Conservation (phyloP, 2,329 filamentous ascomycete species). For the Alternaria sp. region DNA sequence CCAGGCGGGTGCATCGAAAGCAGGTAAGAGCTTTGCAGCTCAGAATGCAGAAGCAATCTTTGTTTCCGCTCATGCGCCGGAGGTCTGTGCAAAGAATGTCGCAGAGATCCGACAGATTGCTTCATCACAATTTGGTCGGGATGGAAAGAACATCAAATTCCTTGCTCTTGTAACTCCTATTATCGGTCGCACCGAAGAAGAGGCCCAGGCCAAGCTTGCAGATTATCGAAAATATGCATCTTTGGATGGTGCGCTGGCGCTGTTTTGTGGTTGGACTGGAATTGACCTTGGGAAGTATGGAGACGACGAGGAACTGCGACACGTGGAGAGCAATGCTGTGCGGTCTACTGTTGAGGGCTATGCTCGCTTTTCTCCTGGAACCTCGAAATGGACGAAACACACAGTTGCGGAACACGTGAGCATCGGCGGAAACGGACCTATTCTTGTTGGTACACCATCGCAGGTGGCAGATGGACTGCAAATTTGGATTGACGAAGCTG, state of each 20-base stretch:
- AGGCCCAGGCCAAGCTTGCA: constrained; percentile 69
- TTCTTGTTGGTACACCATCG: constrained; percentile 69
- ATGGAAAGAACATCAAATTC: constrained; percentile 70
- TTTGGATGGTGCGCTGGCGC: constrained; percentile 71
- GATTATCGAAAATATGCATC: constrained; percentile 69
- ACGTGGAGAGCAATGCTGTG: constrained; percentile 69
- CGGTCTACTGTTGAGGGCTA: constrained; percentile 65
- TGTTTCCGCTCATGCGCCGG: constrained; percentile 70
- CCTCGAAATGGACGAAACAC: constrained; percentile 75
- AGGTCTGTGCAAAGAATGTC: constrained; percentile 68
- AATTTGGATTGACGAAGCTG: constrained; percentile 71
- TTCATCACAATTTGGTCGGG: constrained; percentile 61
- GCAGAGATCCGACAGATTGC: constrained; percentile 69
- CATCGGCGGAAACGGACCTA: constrained; percentile 72
- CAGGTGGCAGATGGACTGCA: constrained; percentile 74
- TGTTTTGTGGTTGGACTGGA: constrained; percentile 80
- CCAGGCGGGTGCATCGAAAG: constrained; percentile 73
- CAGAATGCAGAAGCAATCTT: constrained; percentile 77
- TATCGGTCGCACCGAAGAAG: constrained; percentile 70
- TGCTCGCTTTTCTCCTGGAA: constrained; percentile 64
- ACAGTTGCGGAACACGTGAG: constrained; percentile 73
- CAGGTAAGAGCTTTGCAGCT: constrained; percentile 72
- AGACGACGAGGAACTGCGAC: constrained; percentile 69
- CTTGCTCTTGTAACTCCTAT: constrained; percentile 72
- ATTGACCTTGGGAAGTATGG: constrained; percentile 68